Conservation (phyloP, 768 basidiomycete genomes). For the Chalciporus piperatus region DNA sequence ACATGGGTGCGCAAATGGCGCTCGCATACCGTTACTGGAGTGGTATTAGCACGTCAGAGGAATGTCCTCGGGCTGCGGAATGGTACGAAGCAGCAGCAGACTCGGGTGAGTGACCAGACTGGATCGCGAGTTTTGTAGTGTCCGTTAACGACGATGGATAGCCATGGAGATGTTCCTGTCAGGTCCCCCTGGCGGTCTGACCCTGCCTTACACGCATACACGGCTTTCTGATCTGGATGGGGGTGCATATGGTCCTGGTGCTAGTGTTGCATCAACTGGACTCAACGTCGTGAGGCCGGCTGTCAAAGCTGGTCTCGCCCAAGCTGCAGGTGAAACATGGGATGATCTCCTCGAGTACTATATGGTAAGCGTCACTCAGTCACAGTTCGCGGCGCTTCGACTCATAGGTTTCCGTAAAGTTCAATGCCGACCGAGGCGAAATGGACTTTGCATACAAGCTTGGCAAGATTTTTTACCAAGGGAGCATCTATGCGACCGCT, state of each 20-base stretch:
- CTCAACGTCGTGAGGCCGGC: slow-evolving; percentile 67
- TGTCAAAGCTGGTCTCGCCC: slow-evolving; percentile 79
- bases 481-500: slow-evolving; percentile 76
- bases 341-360: slow-evolving; percentile 92
- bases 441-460: slow-evolving; percentile 86
- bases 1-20: slow-evolving; percentile 88
- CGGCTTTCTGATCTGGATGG: slow-evolving; percentile 87
- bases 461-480: slow-evolving; percentile 96
- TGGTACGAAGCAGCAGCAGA: slow-evolving; percentile 94
- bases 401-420: slow-evolving; percentile 45
- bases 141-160: slow-evolving; percentile 22
- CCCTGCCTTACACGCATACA: slow-evolving; percentile 77
- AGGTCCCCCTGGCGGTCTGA: slow-evolving; percentile 89
- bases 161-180: slow-evolving; percentile 79
- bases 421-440: slow-evolving; percentile 92
- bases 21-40: slow-evolving; percentile 94
- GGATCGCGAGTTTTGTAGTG: not conserved
- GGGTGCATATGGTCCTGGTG: slow-evolving; percentile 93
- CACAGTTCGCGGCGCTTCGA: not conserved
- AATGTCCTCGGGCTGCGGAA: slow-evolving; percentile 75
- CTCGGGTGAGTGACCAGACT: slow-evolving; percentile 53
- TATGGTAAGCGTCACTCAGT: slow-evolving; percentile 50
- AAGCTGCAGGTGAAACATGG: slow-evolving; percentile 91
- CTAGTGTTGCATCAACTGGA: slow-evolving; percentile 90
- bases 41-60: slow-evolving; percentile 88